A percentile compares a stretch with the other conserved stretches of the same genome.
phyloP scores from a whole-genome alignment of 1,284 basidiomycete species.

The Leucoagaricus sp. region DNA sequence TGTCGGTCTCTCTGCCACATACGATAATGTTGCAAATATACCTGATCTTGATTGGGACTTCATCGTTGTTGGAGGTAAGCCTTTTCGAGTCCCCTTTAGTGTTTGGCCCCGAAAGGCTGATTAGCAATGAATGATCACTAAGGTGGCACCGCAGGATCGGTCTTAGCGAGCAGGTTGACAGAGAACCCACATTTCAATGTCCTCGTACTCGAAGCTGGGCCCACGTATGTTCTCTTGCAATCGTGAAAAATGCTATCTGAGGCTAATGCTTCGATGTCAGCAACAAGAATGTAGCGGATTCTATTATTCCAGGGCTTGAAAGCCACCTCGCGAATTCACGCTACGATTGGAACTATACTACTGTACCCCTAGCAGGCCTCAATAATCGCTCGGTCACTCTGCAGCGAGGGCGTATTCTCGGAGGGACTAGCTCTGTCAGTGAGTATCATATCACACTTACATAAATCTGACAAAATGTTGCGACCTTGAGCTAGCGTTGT shows the following conservation, averaged over 20 bases:
- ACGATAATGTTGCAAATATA: background rate
- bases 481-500: no score
- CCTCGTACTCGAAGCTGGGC: conserved; percentile 32
- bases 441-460: no score
- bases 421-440: conserved; percentile 36
- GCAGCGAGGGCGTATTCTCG: conserved; percentile 31
- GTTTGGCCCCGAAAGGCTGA: no score
- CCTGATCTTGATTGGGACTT: conserved; percentile 13
- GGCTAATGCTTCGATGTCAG: background rate
- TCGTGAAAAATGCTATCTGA: background rate
- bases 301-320: background rate
- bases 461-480: no score
- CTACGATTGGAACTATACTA: conserved; percentile 36
- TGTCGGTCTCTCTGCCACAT: background rate
- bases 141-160: conserved; percentile 32
- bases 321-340: conserved; percentile 15
- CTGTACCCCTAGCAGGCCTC: conserved; percentile 27
- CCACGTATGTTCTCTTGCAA: conserved; percentile 18
- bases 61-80: conserved; percentile 15
- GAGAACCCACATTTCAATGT: conserved; percentile 25
- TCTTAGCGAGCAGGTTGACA: conserved; percentile 29
- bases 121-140: no score
- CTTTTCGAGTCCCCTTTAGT: no score
- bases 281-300: background rate
- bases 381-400: conserved; percentile 27